phyloP scores from a whole-genome alignment of 495 filamentous ascomycete genomes.

The Hyphodiscus hymeniophilus region DNA sequence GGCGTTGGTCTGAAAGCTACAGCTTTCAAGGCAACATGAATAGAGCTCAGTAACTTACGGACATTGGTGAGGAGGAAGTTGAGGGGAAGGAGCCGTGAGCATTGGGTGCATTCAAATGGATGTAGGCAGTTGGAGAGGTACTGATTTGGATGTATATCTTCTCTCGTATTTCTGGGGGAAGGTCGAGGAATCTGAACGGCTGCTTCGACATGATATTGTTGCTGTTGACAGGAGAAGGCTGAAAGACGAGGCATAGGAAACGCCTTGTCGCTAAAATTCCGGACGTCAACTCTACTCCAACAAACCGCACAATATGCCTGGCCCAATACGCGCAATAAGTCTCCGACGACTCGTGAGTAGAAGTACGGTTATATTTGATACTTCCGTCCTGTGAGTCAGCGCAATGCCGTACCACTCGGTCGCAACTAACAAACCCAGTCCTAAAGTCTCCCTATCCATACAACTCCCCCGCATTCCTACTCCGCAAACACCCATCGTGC shows the following conservation, averaged over 20 bases:
- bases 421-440: constrained; percentile 4
- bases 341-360: constrained; percentile 6
- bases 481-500: constrained; percentile 12
- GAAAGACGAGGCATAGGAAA: constrained; percentile 6
- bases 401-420: background rate
- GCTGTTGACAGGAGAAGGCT: constrained; percentile 2
- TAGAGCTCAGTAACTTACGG: too few relatives aligned
- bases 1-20: too few relatives aligned
- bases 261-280: constrained; percentile 6
- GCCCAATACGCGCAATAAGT: constrained; percentile 8
- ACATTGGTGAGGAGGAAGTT: constrained; percentile 12
- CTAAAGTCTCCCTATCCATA: background rate
- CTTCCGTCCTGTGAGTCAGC: constrained; percentile 2
- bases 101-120: background rate
- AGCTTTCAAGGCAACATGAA: too few relatives aligned
- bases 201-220: background rate
- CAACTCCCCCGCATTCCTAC: constrained; percentile 6
- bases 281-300: background rate
- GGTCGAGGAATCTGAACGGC: constrained; percentile 14
- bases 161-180: constrained; percentile 19
- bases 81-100: constrained; percentile 3
- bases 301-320: constrained; percentile 7
- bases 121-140: background rate
- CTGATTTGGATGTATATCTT: constrained; percentile 16
- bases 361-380: background rate